These are phyloP conservation scores for Spergularia azorica DNA, from an alignment of 179 eudicot species.

Conservation along the genomic window DNA sequence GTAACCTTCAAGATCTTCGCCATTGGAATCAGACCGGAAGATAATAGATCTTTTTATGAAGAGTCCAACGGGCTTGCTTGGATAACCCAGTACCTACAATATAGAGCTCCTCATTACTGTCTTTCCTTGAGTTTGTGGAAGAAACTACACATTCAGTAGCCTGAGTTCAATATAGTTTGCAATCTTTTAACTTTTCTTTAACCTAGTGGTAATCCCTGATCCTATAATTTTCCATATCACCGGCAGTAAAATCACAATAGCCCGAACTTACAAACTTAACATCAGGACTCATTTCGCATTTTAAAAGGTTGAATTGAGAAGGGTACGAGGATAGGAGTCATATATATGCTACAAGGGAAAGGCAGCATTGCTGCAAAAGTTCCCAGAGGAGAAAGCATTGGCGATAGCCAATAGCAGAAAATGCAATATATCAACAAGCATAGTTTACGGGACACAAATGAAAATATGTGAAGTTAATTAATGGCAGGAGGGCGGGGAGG, in stretches of 20 bases:
- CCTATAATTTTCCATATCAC: no score
- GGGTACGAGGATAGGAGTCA: no score
- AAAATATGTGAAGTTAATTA: no score
- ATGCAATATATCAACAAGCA: neutral
- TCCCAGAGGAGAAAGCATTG: neutral
- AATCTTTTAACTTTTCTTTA: neutral
- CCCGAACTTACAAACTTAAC: no score
- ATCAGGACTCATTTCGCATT: no score
- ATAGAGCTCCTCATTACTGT: conserved; percentile 4
- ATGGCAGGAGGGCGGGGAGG: no score
- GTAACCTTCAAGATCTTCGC: conserved; percentile 99
- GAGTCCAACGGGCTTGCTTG: conserved; percentile 95
- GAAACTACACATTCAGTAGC: conserved; percentile 5
- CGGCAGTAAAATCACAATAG: no score
- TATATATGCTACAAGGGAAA: no score
- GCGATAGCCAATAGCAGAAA: neutral
- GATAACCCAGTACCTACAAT: conserved; percentile 84
- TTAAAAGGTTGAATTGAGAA: no score
- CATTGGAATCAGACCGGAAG: conserved; percentile 98
- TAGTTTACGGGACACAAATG: neutral
- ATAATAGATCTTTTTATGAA: conserved; percentile 82
- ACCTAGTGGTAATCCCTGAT: neutral
- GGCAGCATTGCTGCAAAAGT: no score
- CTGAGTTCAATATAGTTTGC: neutral
- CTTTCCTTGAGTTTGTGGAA: neutral